Conservation (phyloP, 441 rosid species). For the Flueggea neowawraea region DNA sequence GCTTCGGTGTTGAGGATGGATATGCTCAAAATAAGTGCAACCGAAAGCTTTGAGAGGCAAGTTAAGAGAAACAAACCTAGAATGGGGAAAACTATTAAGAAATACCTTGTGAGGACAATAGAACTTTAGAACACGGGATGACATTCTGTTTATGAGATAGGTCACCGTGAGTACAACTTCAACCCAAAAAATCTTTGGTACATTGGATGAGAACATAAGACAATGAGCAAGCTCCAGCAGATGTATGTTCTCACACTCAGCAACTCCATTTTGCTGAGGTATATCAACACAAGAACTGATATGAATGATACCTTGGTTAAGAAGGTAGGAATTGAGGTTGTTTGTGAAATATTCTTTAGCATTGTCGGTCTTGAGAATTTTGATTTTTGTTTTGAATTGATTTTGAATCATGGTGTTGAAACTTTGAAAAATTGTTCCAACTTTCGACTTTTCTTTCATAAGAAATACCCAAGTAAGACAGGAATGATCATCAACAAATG, state of each 20-base stretch:
- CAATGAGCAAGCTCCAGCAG: neutral
- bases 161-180: neutral
- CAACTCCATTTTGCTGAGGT: slow-evolving; percentile 5
- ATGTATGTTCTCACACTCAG: neutral
- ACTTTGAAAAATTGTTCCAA: neutral
- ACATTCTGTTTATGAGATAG: neutral
- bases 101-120: neutral
- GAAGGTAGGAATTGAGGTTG: neutral
- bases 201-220: slow-evolving; percentile 2
- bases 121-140: neutral
- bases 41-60: neutral
- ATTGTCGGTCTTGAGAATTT: slow-evolving; percentile 4
- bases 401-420: slow-evolving; percentile 9
- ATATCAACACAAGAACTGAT: slow-evolving; percentile 8
- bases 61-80: neutral
- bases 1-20: neutral
- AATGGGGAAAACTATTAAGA: neutral
- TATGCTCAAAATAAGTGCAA: neutral
- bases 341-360: slow-evolving; percentile 3
- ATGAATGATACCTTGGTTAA: slow-evolving; percentile 2
- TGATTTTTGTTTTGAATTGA: neutral
- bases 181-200: neutral
- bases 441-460: neutral
- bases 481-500: neutral
- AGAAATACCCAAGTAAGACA: neutral